Base-by-base conservation (phyloP, 2,329 filamentous ascomycete species). In the Clathrospora elynae region DNA sequence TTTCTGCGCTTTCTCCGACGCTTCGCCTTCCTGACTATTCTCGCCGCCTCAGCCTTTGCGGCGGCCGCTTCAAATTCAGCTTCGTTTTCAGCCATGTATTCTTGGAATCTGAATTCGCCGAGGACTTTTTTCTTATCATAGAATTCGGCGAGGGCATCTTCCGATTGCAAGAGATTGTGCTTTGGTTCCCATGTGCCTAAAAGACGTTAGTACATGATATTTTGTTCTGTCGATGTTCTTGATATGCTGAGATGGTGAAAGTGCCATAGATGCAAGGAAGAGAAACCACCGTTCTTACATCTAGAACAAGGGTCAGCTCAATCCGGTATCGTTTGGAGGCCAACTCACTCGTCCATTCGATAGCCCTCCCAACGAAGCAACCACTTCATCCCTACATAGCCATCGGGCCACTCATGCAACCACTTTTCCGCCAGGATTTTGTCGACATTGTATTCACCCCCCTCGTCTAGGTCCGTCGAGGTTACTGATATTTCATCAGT, bases 351-450 rank as follows among this genome's bases (percentile, higher is more conserved):
- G 28, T 65, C 43, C 18, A 83, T 49, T 1, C 75, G 71, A 57
- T 85, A 90, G 2, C 73, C 77, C 17, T 74, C 71, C 86, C 86
- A 90, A 46, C 80, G 77, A 14, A 88, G 78, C 1, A 90, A 75
- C 59, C 82, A 89, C 16, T 71, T 41, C 55, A 67, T 40, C 3
- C 20, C 68, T 8, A 63, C 63, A 3, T 60, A 39, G 6, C 64
- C 47, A 1, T 53, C 68, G n/a, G n/a, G n/a, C 32, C 33, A 46
- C 55, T 84, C 76, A 1, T 74, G 73, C n/a, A n/a, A n/a, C 12
- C 82, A 64, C 22, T 69, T 67, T 29, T 65, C 57, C 1, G 58
- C 53, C 5, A 66, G 26, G 34, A 68, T 59, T 8, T 46, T 40
- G 12, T 68, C 55, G 4, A 57, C 52, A 3, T 38, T 29, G 26